Percentiles rank a stretch among this genome's conserved stretches.
These are phyloP conservation scores for Xerophyta viscosa DNA, from an alignment of 106 monocot species.

Conservation along the genomic window DNA sequence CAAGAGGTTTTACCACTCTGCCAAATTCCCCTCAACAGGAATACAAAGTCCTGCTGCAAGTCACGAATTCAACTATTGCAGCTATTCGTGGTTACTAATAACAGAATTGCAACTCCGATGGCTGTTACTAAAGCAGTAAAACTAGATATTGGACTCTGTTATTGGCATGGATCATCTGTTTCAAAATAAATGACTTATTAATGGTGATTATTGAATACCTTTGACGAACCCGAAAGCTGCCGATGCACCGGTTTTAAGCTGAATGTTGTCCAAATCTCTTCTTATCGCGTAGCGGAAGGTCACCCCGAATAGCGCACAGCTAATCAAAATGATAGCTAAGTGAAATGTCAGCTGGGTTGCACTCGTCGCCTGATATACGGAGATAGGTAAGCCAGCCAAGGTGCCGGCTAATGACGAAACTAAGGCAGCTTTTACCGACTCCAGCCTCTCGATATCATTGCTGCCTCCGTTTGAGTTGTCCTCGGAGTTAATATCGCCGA, in stretches of 20 bases:
- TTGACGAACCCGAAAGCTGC: constrained; percentile 80
- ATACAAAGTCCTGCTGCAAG: too few species aligned
- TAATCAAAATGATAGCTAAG: constrained; percentile 33
- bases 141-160: too few species aligned
- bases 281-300: constrained; percentile 79
- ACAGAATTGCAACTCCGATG: too few species aligned
- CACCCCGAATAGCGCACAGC: constrained; percentile 79
- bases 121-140: too few species aligned
- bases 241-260: constrained; percentile 75
- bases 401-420: constrained; percentile 65
- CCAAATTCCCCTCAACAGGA: too few species aligned
- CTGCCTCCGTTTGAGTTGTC: constrained; percentile 13
- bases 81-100: too few species aligned
- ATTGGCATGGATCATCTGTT: too few species aligned
- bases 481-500: constrained; percentile 1
- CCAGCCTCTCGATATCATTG: constrained; percentile 48
- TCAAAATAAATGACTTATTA: too few species aligned
- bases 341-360: constrained; percentile 24
- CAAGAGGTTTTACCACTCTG: too few species aligned
- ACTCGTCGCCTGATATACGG: constrained; percentile 44
- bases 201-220: constrained; percentile 29
- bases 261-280: constrained; percentile 73
- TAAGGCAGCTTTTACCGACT: constrained; percentile 67
- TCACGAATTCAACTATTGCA: too few species aligned
- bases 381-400: constrained; percentile 63